Conservation (phyloP, 2,329 filamentous ascomycete species). For the Thelonectria olida region DNA sequence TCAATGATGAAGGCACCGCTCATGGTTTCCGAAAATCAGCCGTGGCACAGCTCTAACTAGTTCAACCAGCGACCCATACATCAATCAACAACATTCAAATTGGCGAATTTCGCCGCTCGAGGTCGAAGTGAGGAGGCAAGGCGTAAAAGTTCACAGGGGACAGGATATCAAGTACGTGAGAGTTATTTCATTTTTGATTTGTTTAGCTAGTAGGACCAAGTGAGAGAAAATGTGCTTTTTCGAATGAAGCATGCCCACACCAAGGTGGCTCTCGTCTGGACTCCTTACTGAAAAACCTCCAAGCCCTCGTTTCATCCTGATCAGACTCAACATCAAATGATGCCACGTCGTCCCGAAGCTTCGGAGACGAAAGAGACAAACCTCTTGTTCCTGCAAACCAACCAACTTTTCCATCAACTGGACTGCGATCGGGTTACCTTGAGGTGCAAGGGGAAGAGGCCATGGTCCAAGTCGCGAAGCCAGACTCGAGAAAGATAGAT, state of each 20-base stretch:
- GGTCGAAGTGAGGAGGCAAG: no score
- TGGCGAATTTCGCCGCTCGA: no score
- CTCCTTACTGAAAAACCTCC: constrained; percentile 11
- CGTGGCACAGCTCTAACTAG: not conserved
- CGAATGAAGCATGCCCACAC: constrained; percentile 10
- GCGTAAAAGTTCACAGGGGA: not conserved
- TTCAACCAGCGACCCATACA: no score
- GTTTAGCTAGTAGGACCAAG: constrained; percentile 22
- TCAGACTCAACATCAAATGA: constrained; percentile 12
- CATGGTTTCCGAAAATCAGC: constrained; percentile 21
- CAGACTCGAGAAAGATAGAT: not conserved
- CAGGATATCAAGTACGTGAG: not conserved
- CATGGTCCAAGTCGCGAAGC: not conserved
- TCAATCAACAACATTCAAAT: no score
- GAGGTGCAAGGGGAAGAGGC: not conserved
- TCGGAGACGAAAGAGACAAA: constrained; percentile 11
- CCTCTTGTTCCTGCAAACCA: constrained; percentile 6
- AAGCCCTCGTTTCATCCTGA: constrained; percentile 12
- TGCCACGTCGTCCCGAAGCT: constrained; percentile 4
- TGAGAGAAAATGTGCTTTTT: constrained; percentile 12
- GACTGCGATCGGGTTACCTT: not conserved
- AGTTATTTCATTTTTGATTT: constrained; percentile 29
- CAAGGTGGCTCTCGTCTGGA: constrained; percentile 12
- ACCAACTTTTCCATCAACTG: constrained; percentile 22
- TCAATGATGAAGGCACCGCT: not conserved